Percentiles rank a stretch among this genome's conserved stretches.
Conservation (phyloP, 441 rosid genomes). For the Mallotus repandus region DNA sequence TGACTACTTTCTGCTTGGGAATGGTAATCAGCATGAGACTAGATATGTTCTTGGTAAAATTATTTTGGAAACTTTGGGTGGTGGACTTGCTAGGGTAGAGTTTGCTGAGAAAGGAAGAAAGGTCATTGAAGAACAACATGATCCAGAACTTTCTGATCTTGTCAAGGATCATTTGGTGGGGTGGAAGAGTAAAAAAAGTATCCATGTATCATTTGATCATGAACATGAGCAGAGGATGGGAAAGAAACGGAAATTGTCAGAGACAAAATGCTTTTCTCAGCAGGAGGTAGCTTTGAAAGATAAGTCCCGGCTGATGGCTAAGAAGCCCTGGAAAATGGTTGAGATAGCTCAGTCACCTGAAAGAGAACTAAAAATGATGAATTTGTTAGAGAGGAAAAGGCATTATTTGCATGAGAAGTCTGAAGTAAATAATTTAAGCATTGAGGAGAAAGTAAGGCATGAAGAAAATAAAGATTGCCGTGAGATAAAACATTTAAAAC, state of each 20-base stretch:
- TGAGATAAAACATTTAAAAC: too few species aligned
- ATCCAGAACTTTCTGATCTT: slow-evolving; percentile 20
- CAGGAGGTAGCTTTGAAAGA: slow-evolving; percentile 18
- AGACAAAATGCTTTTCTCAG: slow-evolving; percentile 12
- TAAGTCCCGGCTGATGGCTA: slow-evolving; percentile 3
- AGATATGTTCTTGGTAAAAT: slow-evolving; percentile 76
- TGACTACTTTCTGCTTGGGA: slow-evolving; percentile 48
- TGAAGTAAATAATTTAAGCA: slow-evolving; percentile 7
- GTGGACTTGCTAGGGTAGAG: slow-evolving; percentile 30
- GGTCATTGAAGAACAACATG: slow-evolving; percentile 17
- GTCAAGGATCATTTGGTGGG: slow-evolving; percentile 14
- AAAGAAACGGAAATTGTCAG: slow-evolving; percentile 33
- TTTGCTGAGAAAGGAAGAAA: slow-evolving; percentile 24
- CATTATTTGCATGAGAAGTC: slow-evolving; percentile 3
- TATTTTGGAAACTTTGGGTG: slow-evolving; percentile 63
- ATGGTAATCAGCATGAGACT: slow-evolving; percentile 56
- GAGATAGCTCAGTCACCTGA: slow-evolving; percentile 4
- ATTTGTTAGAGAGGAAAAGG: background rate
- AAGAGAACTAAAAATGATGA: slow-evolving; percentile 16
- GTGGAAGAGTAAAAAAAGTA: slow-evolving; percentile 22
- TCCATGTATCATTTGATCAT: slow-evolving; percentile 15
- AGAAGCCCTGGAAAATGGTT: slow-evolving; percentile 18
- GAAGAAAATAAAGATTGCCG: slow-evolving; percentile 12
- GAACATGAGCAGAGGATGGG: slow-evolving; percentile 27
- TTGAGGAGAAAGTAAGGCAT: slow-evolving; percentile 12